Percentiles rank a stretch among this genome's conserved stretches.
Conservation (phyloP, 2,329 filamentous ascomycete species). For the Alternaria postmessia region DNA sequence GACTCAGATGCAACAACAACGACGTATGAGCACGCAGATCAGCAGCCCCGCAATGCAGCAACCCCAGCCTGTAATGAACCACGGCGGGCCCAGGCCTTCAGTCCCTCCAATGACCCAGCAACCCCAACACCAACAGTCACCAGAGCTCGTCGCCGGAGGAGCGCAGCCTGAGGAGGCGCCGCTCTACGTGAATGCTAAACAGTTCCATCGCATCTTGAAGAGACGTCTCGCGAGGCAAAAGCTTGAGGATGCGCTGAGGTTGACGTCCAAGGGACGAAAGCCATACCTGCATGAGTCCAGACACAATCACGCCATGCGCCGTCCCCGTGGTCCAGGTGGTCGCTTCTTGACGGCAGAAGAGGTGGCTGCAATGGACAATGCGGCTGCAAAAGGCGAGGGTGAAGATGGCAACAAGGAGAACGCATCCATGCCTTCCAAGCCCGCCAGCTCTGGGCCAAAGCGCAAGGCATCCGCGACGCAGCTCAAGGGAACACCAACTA, state of each 20-base stretch:
- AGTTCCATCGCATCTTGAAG: constrained; percentile 97
- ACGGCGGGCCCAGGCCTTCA: constrained; percentile 64
- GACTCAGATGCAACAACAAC: constrained; percentile 48
- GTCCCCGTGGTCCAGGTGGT: constrained; percentile 90
- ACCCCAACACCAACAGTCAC: constrained; percentile 77
- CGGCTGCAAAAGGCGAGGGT: constrained; percentile 32
- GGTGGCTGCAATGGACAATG: constrained; percentile 81
- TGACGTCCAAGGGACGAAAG: constrained; percentile 95
- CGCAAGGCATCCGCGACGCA: constrained; percentile 43
- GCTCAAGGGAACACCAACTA: constrained; percentile 42
- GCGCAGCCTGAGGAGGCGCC: constrained; percentile 84
- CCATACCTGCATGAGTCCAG: constrained; percentile 97
- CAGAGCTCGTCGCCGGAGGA: constrained; percentile 75
- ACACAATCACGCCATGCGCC: constrained; percentile 97
- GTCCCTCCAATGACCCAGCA: constrained; percentile 62
- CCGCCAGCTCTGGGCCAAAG: constrained; percentile 36
- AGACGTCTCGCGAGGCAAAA: constrained; percentile 90
- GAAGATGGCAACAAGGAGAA: constrained; percentile 53
- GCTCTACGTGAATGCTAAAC: constrained; percentile 97
- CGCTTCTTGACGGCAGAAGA: constrained; percentile 97
- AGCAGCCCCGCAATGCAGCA: constrained; percentile 65
- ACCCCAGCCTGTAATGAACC: constrained; percentile 79
- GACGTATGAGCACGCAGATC: constrained; percentile 54
- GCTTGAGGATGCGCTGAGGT: constrained; percentile 87
- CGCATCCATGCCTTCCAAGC: constrained; percentile 36